phyloP scores from a whole-genome alignment of 192 early-diverging fungal species.

The Gamsiella multidivaricata region DNA sequence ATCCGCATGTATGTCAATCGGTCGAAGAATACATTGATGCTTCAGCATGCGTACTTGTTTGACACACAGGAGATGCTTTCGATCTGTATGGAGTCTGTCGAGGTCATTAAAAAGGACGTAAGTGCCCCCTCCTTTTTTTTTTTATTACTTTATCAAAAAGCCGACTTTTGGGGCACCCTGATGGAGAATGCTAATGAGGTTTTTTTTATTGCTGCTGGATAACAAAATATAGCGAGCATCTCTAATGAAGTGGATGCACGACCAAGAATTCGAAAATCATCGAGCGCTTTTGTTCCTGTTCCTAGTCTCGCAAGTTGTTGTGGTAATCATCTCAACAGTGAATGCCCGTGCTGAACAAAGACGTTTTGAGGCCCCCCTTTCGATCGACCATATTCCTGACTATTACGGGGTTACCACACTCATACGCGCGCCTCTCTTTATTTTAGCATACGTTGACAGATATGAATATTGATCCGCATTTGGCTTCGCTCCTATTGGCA shows the following conservation, averaged over 20 bases:
- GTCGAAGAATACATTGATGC: slow-evolving; percentile 22
- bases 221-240: slow-evolving; percentile 19
- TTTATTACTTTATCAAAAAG: background rate
- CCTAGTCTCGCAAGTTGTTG: slow-evolving; percentile 36
- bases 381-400: too few relatives aligned
- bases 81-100: slow-evolving; percentile 22
- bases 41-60: slow-evolving; percentile 36
- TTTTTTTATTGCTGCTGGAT: background rate
- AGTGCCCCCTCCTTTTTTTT: background rate
- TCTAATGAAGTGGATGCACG: slow-evolving; percentile 42
- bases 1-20: slow-evolving; percentile 28
- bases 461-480: slow-evolving; percentile 34
- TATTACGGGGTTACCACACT: too few relatives aligned
- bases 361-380: background rate
- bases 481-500: slow-evolving; percentile 24
- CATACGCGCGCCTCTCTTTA: background rate
- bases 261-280: slow-evolving; percentile 47
- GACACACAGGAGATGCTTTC: slow-evolving; percentile 39
- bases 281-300: slow-evolving; percentile 42
- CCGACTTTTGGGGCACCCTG: too few relatives aligned
- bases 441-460: slow-evolving; percentile 38
- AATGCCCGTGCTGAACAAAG: background rate
- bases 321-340: slow-evolving; percentile 11
- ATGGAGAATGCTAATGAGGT: too few relatives aligned
- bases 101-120: slow-evolving; percentile 26